Conservation (phyloP, 2,329 filamentous ascomycete species). For the Botrytis fragariae region DNA sequence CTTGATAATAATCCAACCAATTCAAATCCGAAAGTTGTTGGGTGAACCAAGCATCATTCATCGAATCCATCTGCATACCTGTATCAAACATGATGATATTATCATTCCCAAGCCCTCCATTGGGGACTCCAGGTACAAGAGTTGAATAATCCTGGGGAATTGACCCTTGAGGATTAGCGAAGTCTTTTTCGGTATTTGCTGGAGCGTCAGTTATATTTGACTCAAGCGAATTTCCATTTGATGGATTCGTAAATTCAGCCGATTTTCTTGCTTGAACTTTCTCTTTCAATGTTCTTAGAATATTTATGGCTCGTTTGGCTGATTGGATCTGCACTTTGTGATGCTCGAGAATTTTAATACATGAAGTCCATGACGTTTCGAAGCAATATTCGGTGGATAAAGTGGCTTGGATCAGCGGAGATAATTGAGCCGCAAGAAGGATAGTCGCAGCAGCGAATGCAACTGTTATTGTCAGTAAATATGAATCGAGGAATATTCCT, state of each 20-base stretch:
- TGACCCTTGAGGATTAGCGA: background rate
- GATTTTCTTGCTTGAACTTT: slow-evolving; percentile 2
- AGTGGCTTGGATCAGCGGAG: slow-evolving; percentile 1
- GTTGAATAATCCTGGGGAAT: background rate
- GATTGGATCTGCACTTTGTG: slow-evolving; percentile 10
- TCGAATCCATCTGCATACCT: slow-evolving; percentile 15
- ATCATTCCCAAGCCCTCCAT: background rate
- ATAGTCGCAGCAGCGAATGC: slow-evolving; percentile 25
- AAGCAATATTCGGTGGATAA: slow-evolving; percentile 1
- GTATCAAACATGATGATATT: slow-evolving; percentile 10
- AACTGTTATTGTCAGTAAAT: slow-evolving; percentile 12
- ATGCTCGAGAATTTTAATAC: slow-evolving; percentile 15
- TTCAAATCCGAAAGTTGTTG: slow-evolving; percentile 16
- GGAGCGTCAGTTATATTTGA: background rate
- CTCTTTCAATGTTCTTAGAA: slow-evolving; percentile 6
- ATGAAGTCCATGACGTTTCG: slow-evolving; percentile 11
- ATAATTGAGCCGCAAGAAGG: slow-evolving; percentile 22
- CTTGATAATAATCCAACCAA: slow-evolving; percentile 17
- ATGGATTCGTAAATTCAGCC: too few relatives aligned
- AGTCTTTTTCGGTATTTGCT: background rate
- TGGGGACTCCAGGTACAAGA: background rate
- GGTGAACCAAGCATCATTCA: slow-evolving; percentile 18
- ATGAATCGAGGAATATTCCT: too few relatives aligned
- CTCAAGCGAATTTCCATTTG: background rate
- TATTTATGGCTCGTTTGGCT: slow-evolving; percentile 6